These are phyloP conservation scores for Arthrinium phaeospermum DNA, from an alignment of 2,329 filamentous ascomycete species.

Conservation along the genomic window DNA sequence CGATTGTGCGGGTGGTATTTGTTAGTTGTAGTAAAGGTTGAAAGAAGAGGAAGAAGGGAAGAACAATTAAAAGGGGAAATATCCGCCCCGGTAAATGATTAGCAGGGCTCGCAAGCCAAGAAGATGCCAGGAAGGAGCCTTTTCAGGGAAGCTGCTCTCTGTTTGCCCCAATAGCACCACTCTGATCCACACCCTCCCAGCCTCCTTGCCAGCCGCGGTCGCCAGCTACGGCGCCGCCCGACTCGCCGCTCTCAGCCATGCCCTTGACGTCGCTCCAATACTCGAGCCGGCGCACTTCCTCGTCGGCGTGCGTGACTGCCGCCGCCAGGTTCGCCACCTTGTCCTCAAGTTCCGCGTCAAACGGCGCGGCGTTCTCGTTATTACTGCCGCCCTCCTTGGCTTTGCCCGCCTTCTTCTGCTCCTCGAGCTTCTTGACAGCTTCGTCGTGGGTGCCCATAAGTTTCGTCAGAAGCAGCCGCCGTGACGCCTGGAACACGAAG, in stretches of 20 bases:
- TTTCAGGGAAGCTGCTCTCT: constrained; percentile 22
- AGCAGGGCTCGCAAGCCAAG: not conserved
- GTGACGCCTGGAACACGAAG: constrained; percentile 89
- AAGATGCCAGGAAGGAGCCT: not conserved
- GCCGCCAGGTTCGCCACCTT: constrained; percentile 73
- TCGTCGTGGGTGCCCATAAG: constrained; percentile 70
- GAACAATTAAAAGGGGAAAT: too few relatives aligned
- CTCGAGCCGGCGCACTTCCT: constrained; percentile 79
- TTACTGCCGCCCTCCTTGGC: constrained; percentile 25
- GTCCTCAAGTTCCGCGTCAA: constrained; percentile 34
- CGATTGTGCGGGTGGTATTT: not conserved
- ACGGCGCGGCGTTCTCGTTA: not conserved
- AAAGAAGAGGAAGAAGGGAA: not conserved
- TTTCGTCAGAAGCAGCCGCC: constrained; percentile 74
- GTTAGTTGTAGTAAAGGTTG: not conserved
- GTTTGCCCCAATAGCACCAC: constrained; percentile 24
- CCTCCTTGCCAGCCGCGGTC: constrained; percentile 49
- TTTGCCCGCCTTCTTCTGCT: constrained; percentile 41
- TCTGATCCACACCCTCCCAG: constrained; percentile 49
- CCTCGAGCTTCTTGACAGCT: constrained; percentile 54
- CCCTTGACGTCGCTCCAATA: constrained; percentile 87
- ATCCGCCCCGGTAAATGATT: not conserved
- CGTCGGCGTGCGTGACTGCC: constrained; percentile 77
- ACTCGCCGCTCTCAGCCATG: constrained; percentile 62
- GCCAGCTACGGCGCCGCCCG: constrained; percentile 49